These are phyloP conservation scores for Ophiostoma australiae DNA, from an alignment of 2,329 filamentous ascomycete genomes.

Conservation along the genomic window DNA sequence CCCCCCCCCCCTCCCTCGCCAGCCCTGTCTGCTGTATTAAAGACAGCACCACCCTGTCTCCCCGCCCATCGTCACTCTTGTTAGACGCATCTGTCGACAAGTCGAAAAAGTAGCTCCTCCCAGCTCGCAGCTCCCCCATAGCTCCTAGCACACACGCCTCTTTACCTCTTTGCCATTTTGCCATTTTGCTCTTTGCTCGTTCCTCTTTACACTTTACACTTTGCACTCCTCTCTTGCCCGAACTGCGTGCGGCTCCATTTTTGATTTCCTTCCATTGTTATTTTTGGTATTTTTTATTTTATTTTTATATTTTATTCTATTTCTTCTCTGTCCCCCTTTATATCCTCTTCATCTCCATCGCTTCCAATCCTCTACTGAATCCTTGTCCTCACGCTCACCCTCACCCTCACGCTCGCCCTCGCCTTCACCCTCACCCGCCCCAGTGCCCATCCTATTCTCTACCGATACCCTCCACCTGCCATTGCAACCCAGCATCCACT, in stretches of 20 bases:
- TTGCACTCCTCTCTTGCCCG: background rate
- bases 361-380: background rate
- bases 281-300: background rate
- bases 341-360: background rate
- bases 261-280: constrained; percentile 4
- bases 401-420: too few relatives aligned
- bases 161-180: background rate
- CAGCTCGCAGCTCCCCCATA: background rate
- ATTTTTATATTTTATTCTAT: too few relatives aligned
- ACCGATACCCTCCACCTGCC: background rate
- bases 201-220: background rate
- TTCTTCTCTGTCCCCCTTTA: too few relatives aligned
- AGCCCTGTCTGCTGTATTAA: background rate
- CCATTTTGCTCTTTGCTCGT: background rate
- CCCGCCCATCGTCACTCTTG: background rate
- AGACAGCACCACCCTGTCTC: background rate
- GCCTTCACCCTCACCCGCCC: too few relatives aligned
- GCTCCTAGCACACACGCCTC: too few relatives aligned
- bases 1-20: background rate
- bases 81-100: constrained; percentile 6
- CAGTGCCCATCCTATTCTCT: too few relatives aligned
- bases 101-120: constrained; percentile 7
- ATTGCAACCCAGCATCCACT: constrained; percentile 6
- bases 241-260: background rate
- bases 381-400: background rate